Evolutionary conservation across 1,139 yeast species (phyloP).

Genomic region (Geotrichum restrictum): DNA sequence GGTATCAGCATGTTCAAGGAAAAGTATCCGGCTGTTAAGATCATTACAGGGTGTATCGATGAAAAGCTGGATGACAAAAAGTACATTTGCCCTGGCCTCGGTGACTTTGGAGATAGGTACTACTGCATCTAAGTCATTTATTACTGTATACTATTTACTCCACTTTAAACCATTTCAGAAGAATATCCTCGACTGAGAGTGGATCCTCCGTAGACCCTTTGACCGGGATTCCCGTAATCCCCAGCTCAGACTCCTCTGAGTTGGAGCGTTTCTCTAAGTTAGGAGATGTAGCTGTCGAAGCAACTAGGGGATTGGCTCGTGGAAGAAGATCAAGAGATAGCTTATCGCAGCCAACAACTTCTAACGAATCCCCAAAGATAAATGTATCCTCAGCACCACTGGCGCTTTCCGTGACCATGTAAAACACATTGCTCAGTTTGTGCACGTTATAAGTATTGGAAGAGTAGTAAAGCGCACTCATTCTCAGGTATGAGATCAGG

Average conservation of each 20-base stretch:
- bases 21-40: conserved; percentile 76
- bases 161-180: conserved; percentile 5
- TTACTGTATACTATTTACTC: not conserved
- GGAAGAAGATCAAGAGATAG: conserved; percentile 12
- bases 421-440: conserved; percentile 8
- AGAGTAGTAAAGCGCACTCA: not conserved
- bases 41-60: conserved; percentile 92
- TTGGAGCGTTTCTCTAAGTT: not conserved
- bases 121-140: conserved; percentile 63
- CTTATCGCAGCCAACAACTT: not conserved
- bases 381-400: not conserved
- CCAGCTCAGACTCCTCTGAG: conserved; percentile 5
- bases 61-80: conserved; percentile 76
- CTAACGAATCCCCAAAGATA: conserved; percentile 14
- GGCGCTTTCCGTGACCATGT: conserved; percentile 6
- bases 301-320: conserved; percentile 1
- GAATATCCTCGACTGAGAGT: conserved; percentile 1
- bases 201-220: conserved; percentile 16
- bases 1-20: conserved; percentile 77
- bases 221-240: conserved; percentile 3
- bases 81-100: conserved; percentile 89
- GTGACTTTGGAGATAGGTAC: conserved; percentile 97
- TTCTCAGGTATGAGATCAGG: conserved; percentile 1
- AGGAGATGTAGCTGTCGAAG: not conserved
- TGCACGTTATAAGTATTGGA: conserved; percentile 11